Base-by-base conservation (phyloP, 352 stramenopile species). In the Thalassiosira ordinaria region DNA sequence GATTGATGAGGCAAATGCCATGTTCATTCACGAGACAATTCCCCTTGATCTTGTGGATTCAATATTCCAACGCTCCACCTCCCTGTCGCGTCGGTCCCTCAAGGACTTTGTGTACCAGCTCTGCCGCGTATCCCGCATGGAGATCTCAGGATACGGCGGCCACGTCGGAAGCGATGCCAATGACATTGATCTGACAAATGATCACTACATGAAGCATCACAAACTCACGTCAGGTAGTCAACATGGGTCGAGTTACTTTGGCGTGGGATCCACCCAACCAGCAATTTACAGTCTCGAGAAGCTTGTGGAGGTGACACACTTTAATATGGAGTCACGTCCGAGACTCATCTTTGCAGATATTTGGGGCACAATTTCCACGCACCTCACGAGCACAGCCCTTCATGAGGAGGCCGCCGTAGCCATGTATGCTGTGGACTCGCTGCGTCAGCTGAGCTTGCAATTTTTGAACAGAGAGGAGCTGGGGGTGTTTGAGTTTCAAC, bases 401-500 rank as follows among this genome's bases (percentile, higher is more conserved):
- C 93, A 99, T 74, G 92, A 98, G 47, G 98, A 99, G 76, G 89
- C 97, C 41, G 96, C 96, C 57, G 94, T 99, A 22, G 97, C 97
- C 51, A 98, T 99, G 93, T 99, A 98, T 80, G 97, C 97, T 0
- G 98, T 99, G 53, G 98, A 99, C 86, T 98, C 97, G 20, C 90
- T 99, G 20, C 97, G 97, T 39, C 98, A 99, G 88, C 90, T 99
- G n/a, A 99, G 97, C 68, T 97, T 99, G 82, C 99, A 99, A 84
- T 99, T 99, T 84, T 88, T 99, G 0, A 96, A 99, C 76, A 98
- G 98, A 72, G 94, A 97, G 24, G 98, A 99, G 76, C 91, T 99
- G 8, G 95, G 96, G 49, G 96, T 98, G 72, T 99, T 99, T 78
- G 98, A 99, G 87, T 99, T 99, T 79, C 98, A 99, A 87, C 88